These are phyloP conservation scores for Scalesia atractyloides DNA, from an alignment of 129 eudicot genomes.

Conservation along the genomic window DNA sequence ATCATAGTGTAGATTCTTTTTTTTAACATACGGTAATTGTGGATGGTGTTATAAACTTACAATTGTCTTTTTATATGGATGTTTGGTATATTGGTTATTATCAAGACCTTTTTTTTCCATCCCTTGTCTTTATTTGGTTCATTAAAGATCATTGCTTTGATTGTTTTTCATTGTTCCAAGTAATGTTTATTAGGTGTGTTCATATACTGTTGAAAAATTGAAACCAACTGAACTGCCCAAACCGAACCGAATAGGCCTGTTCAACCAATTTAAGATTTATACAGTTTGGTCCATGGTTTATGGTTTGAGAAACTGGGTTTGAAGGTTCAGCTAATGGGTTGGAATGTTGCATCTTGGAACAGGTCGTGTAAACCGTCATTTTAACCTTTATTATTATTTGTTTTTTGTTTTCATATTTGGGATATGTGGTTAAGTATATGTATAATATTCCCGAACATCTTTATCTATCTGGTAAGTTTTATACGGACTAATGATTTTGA, in stretches of 20 bases:
- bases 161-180: not conserved
- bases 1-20: not conserved
- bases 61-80: not conserved
- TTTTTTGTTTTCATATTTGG: not conserved
- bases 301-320: not conserved
- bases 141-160: not conserved
- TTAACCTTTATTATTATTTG: not conserved
- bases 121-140: not conserved
- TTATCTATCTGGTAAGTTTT: not conserved
- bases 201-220: not conserved
- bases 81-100: not conserved
- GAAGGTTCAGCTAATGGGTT: not conserved
- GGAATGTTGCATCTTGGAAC: not conserved
- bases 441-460: not conserved
- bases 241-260: not conserved
- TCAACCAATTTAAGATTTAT: not conserved
- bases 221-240: not conserved
- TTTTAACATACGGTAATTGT: not conserved
- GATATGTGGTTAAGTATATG: not conserved
- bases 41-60: not conserved
- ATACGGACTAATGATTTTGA: not conserved
- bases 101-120: not conserved
- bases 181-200: constrained; percentile 6
- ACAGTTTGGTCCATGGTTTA: not conserved
- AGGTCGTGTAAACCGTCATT: not conserved